Evolutionary conservation across 1,284 basidiomycete species (phyloP), one percentile per base, ranked within the genome.

Genomic region (Cystobasidium sp.): DNA sequence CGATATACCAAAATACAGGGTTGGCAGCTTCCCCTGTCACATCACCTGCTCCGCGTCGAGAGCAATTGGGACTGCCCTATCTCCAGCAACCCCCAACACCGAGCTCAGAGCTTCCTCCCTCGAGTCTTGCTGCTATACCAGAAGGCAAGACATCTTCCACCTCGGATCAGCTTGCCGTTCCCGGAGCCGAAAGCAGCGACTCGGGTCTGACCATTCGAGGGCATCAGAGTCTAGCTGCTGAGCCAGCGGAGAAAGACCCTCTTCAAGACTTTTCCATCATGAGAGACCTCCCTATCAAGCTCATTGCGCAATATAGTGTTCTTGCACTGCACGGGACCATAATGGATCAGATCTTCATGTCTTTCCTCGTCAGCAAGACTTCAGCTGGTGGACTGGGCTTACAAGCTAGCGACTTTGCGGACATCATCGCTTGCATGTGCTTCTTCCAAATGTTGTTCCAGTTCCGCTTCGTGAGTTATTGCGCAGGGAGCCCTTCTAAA

Each of bases 401-500:
- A 18, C 51, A 74, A 20, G 78, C 78, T 0, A 64, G 74, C 24
- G 76, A 79, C 56, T 79, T 76, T 66, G 70, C 70, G 18, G 63
- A 73, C 51, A 73, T 73, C 52, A 75, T 78, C 43, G 78, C 77
- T 14, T 65, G 67, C 49, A 79, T 79, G 78, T 78, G 78, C 70
- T 75, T 78, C 76, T 79, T 79, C 58, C 75, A 76, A 46, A 76
- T 78, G 73, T 41, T 79, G 31, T 79, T 78, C 77, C 78, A 80
- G 24, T 80, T 80, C 78, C 68, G 71, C 8, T 79, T 79, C 63
- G 69, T 71, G 22, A 52, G 69, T 49, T 31, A 3, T 16, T 22
- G 10, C 16, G 18, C 3, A 18, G 16, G n/a, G 39, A 6, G 9
- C 12, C 20, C 39, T 0, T 22, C 18, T 8, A 14, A 9, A 24